Conservation (phyloP, 2,329 filamentous ascomycete species). For the Sporothrix globosa region DNA sequence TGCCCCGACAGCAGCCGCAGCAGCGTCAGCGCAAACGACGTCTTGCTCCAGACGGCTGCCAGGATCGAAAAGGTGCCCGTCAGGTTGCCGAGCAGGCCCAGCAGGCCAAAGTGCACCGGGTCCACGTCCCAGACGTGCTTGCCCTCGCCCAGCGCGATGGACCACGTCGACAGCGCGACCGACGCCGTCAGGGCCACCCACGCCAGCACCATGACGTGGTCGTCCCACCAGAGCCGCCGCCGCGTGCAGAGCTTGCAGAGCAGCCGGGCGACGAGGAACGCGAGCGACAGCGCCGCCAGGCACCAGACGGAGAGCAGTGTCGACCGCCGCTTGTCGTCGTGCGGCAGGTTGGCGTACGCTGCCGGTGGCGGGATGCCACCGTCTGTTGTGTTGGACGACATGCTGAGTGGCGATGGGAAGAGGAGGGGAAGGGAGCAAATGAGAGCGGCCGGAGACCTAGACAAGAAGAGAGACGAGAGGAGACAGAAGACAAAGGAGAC, state of each 20-base stretch:
- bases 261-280: constrained; percentile 38
- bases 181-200: constrained; percentile 35
- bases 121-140: constrained; percentile 31
- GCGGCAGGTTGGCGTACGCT: constrained; percentile 8
- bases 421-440: not conserved
- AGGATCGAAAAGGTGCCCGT: constrained; percentile 33
- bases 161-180: constrained; percentile 21
- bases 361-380: not conserved
- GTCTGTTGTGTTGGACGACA: constrained; percentile 21
- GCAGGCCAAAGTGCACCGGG: constrained; percentile 12
- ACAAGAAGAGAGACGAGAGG: not conserved
- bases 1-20: constrained; percentile 40
- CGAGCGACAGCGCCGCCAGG: constrained; percentile 33
- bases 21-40: constrained; percentile 45
- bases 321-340: constrained; percentile 28
- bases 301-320: constrained; percentile 36
- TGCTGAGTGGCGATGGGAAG: not conserved
- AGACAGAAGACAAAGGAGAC: not conserved
- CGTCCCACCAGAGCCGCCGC: constrained; percentile 40
- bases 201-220: constrained; percentile 38
- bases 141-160: constrained; percentile 26
- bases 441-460: not conserved
- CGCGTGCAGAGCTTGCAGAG: constrained; percentile 38
- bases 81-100: constrained; percentile 32
- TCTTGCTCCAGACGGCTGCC: constrained; percentile 40